These are phyloP conservation scores for Escovopsis sp. DNA, from an alignment of 2,329 filamentous ascomycete genomes.

Conservation along the genomic window DNA sequence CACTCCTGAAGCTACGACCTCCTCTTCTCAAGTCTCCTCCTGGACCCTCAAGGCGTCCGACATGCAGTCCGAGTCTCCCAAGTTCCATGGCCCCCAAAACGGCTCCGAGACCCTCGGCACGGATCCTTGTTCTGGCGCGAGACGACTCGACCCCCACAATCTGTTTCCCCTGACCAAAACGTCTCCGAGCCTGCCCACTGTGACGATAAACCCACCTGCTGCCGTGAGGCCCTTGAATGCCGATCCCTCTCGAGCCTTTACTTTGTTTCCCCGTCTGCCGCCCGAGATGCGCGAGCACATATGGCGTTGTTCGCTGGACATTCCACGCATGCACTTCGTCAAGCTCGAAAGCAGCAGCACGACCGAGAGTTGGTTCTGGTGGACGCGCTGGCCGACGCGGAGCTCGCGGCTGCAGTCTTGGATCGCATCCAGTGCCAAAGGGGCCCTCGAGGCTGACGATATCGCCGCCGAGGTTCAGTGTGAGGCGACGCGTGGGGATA, in stretches of 20 bases:
- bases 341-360: slow-evolving; percentile 12
- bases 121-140: too few species aligned
- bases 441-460: slow-evolving; percentile 8
- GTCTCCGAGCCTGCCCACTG: too few species aligned
- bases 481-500: slow-evolving; percentile 7
- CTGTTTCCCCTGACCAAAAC: too few species aligned
- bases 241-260: slow-evolving; percentile 15
- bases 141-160: too few species aligned
- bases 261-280: slow-evolving; percentile 18
- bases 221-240: not conserved
- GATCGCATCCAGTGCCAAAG: slow-evolving; percentile 3
- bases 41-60: too few species aligned
- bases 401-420: not conserved
- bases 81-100: too few species aligned
- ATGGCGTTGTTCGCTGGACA: slow-evolving; percentile 15
- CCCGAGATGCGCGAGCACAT: slow-evolving; percentile 21
- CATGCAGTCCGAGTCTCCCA: too few species aligned
- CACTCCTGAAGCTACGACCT: too few species aligned
- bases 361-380: slow-evolving; percentile 11
- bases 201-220: too few species aligned
- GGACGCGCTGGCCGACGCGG: not conserved
- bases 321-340: slow-evolving; percentile 22
- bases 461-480: slow-evolving; percentile 11
- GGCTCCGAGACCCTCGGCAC: too few species aligned
- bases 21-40: too few species aligned